Conservation (phyloP, 1,284 basidiomycete genomes). For the Ustilago loliicola region DNA sequence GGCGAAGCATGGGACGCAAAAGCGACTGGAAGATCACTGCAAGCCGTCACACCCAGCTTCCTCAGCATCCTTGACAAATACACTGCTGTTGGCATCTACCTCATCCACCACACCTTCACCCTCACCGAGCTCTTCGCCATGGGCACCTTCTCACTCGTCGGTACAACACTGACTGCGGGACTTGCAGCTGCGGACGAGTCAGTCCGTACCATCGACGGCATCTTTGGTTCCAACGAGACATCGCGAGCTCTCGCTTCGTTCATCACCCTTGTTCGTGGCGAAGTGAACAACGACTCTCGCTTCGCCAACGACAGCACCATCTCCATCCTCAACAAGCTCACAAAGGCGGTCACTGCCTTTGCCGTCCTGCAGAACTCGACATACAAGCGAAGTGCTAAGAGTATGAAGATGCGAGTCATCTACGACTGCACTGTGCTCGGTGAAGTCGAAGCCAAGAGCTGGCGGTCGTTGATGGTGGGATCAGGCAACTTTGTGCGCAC, state of each 20-base stretch:
- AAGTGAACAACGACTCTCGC: slow-evolving; percentile 69
- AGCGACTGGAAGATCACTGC: slow-evolving; percentile 28
- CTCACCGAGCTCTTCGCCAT: slow-evolving; percentile 74
- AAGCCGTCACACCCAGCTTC: slow-evolving; percentile 64
- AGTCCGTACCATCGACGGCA: slow-evolving; percentile 73
- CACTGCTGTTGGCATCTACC: slow-evolving; percentile 74
- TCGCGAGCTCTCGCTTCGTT: slow-evolving; percentile 73
- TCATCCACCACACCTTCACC: slow-evolving; percentile 73
- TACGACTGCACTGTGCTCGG: slow-evolving; percentile 73
- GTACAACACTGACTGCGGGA: slow-evolving; percentile 42
- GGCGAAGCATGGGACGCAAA: slow-evolving; percentile 55
- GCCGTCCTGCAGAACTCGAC: slow-evolving; percentile 74
- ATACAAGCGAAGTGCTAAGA: slow-evolving; percentile 70
- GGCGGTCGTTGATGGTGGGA: slow-evolving; percentile 58
- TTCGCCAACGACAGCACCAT: slow-evolving; percentile 67
- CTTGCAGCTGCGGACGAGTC: slow-evolving; percentile 72
- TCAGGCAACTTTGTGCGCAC: slow-evolving; percentile 52
- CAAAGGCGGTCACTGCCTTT: slow-evolving; percentile 74
- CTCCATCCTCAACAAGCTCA: slow-evolving; percentile 66
- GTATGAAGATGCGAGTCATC: slow-evolving; percentile 71
- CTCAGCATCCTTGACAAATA: slow-evolving; percentile 73
- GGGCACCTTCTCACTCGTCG: slow-evolving; percentile 73
- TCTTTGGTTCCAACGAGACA: slow-evolving; percentile 74
- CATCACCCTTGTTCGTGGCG: slow-evolving; percentile 73
- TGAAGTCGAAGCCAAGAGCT: slow-evolving; percentile 67